Base-by-base conservation (phyloP, 805 yeast genomes). In the Lipomyces chichibuensis region DNA sequence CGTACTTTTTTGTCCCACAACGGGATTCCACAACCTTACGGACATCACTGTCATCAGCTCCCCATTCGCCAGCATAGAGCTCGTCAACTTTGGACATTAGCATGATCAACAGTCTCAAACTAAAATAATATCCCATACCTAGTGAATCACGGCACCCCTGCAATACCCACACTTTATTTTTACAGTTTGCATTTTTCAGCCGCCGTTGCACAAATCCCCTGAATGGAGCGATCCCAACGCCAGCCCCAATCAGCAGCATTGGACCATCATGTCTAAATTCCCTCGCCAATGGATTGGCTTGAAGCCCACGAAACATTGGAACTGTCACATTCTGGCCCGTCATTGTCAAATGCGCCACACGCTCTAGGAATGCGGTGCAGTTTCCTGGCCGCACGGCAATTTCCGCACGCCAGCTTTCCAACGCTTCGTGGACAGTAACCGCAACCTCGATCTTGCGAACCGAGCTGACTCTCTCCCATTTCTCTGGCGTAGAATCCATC, bases 181-280 rank as follows among this genome's bases (percentile, higher is more conserved):
- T 67, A 57, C 75, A 73, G 43, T 69, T 65, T 9, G 75, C 75
- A 20, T 62, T 71, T 56, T 65, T 69, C 43, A 73, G 62, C n/a
- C 75, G 63, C 13, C 75, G 69, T 59, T 73, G 75, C n/a, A 73
- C 75, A 52, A 73, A 73, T 7, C 75, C 75, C 14, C 75, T 55
- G 59, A 73, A 73, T 9, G 75, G 75, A 25, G 75, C 75, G 20
- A 73, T 57, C 17, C 75, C 75, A 8, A 73, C 75, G 13, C 75
- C 75, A n/a, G 75, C 75, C 11, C 75, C 75, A 57, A 73, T 62
- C 35, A 73, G 67, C 46, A 74, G 51, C 75, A 73, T 73, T 13
- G 75, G 75, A 4, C 75, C 75, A 60, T 73, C 75, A 6, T 74
- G 65, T 11, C 65, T 60, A 53, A 73, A 73, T 53, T 73, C 75